Evolutionary conservation across 805 yeast species (phyloP), one percentile per base, ranked within the genome.

Genomic region (Ogataea wickerhamii): DNA sequence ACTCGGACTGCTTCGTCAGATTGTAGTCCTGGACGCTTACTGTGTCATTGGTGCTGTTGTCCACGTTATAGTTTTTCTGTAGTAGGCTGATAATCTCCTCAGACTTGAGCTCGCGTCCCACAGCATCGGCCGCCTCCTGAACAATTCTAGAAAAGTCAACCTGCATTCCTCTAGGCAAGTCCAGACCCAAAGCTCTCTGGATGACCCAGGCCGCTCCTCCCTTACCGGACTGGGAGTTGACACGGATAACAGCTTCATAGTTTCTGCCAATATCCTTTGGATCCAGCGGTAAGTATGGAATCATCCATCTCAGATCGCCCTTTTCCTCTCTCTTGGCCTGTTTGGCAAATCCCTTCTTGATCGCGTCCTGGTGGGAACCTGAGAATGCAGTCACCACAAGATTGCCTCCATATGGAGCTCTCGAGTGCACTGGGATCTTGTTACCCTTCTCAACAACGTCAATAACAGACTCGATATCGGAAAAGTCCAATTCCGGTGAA

Each of bases 191-290:
- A 22, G 83, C 68, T 64, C 85, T 72, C 55, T 80, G 73, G 45
- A 82, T 71, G 40, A 82, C 78, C 91, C 91, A 82, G 17, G 89
- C 87, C 32, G 89, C 87, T 62, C 91, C 91, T 57, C 91, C 91
- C 62, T 82, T 82, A 61, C 91, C 91, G n/a, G 87, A 79, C 66
- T 82, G 91, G 17, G 91, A 82, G 66, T 82, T 82, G 53, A 82
- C 89, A 69, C 91, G 73, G 56, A 82, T 82, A 41, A 82, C 85
- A 38, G 88, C 89, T 66, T 82, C 91, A 60, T 82, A 82, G 51
- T 73, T 81, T 68, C 87, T 73, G 40, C 91, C 91, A 50, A 82
- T 78, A 60, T 82, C 91, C 63, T 79, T 71, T 52, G 91, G 91
- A 67, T 82, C 91, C 60, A 82, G 71, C 43, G 91, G 88, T 55